A percentile compares a stretch with the other conserved stretches of the same genome.
Evolutionary conservation across 2,329 filamentous ascomycete species (phyloP).

Genomic region (Pseudodiploospora longispora): DNA sequence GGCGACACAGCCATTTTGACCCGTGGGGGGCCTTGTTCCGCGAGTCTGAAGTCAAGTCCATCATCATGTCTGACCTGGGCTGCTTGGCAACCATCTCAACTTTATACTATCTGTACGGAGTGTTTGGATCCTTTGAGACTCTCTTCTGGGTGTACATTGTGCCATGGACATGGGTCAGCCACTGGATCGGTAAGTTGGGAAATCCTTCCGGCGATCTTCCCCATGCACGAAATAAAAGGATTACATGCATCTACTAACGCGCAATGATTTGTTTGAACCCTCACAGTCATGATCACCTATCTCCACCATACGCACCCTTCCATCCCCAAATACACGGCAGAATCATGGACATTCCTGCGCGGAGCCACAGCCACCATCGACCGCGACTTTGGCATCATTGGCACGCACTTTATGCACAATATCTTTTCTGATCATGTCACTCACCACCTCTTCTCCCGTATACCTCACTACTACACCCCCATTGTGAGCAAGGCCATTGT

Average conservation of each 20-base stretch:
- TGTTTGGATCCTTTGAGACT: constrained; percentile 29
- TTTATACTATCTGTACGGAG: constrained; percentile 48
- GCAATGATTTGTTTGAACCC: background rate
- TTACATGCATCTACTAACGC: no score
- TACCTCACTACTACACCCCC: constrained; percentile 8
- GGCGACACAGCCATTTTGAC: constrained; percentile 48
- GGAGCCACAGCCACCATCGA: constrained; percentile 55
- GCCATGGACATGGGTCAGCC: constrained; percentile 62
- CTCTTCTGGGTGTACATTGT: constrained; percentile 52
- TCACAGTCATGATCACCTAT: constrained; percentile 61
- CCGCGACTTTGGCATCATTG: constrained; percentile 54
- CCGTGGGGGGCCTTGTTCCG: constrained; percentile 55
- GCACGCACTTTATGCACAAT: constrained; percentile 55
- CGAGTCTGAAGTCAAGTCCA: constrained; percentile 45
- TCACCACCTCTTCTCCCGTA: constrained; percentile 46
- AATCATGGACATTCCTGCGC: constrained; percentile 52
- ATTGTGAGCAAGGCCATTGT: constrained; percentile 6
- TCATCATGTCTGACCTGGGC: constrained; percentile 53
- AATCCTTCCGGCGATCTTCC: background rate
- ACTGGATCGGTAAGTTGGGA: constrained; percentile 51
- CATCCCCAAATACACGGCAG: constrained; percentile 42
- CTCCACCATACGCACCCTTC: constrained; percentile 48
- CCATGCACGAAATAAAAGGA: no score
- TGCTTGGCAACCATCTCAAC: constrained; percentile 41
- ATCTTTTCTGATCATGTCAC: constrained; percentile 54